Base-by-base conservation (phyloP, 495 filamentous ascomycete genomes). In the Neurospora sublineolata region DNA sequence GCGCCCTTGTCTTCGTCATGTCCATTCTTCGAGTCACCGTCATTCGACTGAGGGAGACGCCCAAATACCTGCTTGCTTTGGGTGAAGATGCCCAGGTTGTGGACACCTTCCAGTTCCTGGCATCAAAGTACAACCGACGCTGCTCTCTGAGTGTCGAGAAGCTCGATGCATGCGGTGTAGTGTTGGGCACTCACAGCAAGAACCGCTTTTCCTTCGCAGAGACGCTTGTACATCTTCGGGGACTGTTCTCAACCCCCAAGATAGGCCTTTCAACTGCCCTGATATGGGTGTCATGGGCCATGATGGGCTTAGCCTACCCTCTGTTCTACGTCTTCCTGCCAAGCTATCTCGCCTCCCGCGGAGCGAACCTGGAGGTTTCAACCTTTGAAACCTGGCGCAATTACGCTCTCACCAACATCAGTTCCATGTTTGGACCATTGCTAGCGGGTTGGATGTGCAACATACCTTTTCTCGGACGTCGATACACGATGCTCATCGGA, bases 281-380 rank as follows among this genome's bases (percentile, higher is more conserved):
- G 73, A 87, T 92, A 64, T 91, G 90, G 89, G 73, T 90, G 12
- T 89, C 86, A 0, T 92, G 90, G 90, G 82, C 87, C n/a, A 79
- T 92, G 14, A 89, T 92, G 68, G 90, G 89, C 6, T 83, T 92
- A 23, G 88, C 87, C 27, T 91, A 91, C 73, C 89, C 89, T 1
- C 80, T 92, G 1, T 92, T 90, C 80, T 89, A 90, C 72, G 89
- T 90, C 68, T 92, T 91, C 77, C 77, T 92, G 1, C 87, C 82
- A 12, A 79, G 75, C 40, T 85, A 84, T 64, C 80, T 85, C n/a
- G 75, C 75, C 18, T 76, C 74, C 41, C 81, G 77, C 46, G 83
- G 82, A 38, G 78, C 80, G 5, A 71, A 67, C n/a, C 75, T 77
- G 69, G 82, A 73, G 64, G 79, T 71, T 79, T 83, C 75, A 46